A percentile compares a stretch with the other conserved stretches of the same genome.
These are phyloP conservation scores for Agrocybe chaxingu DNA, from an alignment of 768 basidiomycete genomes.

Conservation along the genomic window DNA sequence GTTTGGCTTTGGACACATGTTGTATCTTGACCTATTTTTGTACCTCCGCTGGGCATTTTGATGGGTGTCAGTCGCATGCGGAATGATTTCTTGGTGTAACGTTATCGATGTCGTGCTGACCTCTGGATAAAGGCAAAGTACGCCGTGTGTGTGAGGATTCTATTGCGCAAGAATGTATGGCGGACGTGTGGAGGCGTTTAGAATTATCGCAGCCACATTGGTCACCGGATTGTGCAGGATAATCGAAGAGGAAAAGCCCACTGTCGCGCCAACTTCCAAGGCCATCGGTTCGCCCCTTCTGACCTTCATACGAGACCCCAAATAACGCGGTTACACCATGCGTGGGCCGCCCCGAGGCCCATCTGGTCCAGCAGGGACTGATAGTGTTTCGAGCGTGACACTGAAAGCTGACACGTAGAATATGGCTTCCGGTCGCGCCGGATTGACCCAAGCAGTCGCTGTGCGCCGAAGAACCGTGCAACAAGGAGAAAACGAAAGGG, in stretches of 20 bases:
- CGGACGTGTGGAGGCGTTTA: too few relatives aligned
- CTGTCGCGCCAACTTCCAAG: too few relatives aligned
- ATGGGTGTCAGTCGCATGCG: conserved; percentile 3
- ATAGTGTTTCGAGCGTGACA: too few relatives aligned
- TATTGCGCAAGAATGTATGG: too few relatives aligned
- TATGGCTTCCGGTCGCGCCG: conserved; percentile 6
- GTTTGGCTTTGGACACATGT: conserved; percentile 10
- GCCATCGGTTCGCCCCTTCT: too few relatives aligned
- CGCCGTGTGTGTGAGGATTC: too few relatives aligned
- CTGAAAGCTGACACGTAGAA: background rate
- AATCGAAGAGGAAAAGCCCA: background rate
- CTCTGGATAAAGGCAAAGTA: too few relatives aligned
- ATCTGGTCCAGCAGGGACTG: too few relatives aligned
- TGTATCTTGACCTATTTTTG: conserved; percentile 19
- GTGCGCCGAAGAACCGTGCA: background rate
- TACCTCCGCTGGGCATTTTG: conserved; percentile 17
- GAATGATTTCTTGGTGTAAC: conserved; percentile 3
- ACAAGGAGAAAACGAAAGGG: background rate
- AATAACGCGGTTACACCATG: too few relatives aligned
- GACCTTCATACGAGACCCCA: too few relatives aligned
- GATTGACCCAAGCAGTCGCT: background rate
- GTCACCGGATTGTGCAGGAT: background rate
- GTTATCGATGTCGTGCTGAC: too few relatives aligned
- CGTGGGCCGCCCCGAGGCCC: too few relatives aligned
- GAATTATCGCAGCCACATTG: background rate